A percentile compares a stretch with the other conserved stretches of the same genome.
These are phyloP conservation scores for Crucibulum laeve DNA, from an alignment of 768 basidiomycete species.

Conservation along the genomic window DNA sequence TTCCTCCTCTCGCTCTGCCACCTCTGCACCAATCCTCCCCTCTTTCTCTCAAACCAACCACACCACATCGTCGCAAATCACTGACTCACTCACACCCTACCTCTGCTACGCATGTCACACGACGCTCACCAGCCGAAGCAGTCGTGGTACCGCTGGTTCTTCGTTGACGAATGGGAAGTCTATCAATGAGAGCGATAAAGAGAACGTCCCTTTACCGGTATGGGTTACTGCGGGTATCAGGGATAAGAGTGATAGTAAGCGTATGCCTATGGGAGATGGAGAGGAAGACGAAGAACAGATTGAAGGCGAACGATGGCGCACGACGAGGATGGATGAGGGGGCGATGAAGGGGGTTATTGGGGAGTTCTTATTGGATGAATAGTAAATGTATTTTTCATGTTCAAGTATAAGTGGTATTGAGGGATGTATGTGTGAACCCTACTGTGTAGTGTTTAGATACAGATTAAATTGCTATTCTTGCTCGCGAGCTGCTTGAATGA, in stretches of 20 bases:
- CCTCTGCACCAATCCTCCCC: slow-evolving; percentile 29
- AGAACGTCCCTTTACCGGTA: slow-evolving; percentile 26
- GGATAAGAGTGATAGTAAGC: slow-evolving; percentile 8
- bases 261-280: slow-evolving; percentile 31
- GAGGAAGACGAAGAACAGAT: slow-evolving; percentile 26
- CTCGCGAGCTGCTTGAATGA: too few species aligned
- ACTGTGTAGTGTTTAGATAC: too few species aligned
- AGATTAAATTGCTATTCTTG: too few species aligned
- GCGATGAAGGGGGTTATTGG: slow-evolving; percentile 24
- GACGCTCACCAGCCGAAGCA: slow-evolving; percentile 53
- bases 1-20: slow-evolving; percentile 18
- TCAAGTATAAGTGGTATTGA: too few species aligned
- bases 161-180: too few species aligned
- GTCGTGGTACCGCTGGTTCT: slow-evolving; percentile 29
- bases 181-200: too few species aligned
- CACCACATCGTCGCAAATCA: slow-evolving; percentile 14
- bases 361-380: slow-evolving; percentile 28
- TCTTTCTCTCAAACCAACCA: slow-evolving; percentile 23
- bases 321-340: slow-evolving; percentile 14
- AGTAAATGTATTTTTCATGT: too few species aligned
- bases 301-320: slow-evolving; percentile 19
- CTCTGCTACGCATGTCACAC: slow-evolving; percentile 66
- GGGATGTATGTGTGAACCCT: too few species aligned
- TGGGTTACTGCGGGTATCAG: slow-evolving; percentile 25
- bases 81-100: slow-evolving; percentile 27